phyloP scores from a whole-genome alignment of 1,139 yeast species.

The Schwanniomyces etchellsii region DNA sequence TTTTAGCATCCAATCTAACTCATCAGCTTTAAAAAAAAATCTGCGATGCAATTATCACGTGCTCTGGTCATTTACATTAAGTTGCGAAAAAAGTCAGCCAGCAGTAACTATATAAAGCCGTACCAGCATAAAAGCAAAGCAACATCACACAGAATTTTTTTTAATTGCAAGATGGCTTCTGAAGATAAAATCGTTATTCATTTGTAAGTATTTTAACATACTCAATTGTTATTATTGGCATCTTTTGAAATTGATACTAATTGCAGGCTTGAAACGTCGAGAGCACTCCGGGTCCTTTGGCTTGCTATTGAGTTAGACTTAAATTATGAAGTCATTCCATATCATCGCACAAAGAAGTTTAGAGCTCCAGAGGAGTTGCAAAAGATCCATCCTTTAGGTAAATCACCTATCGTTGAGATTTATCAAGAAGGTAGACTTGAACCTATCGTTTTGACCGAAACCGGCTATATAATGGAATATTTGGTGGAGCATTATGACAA shows the following conservation, averaged over 20 bases:
- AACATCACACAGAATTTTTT: too few relatives aligned
- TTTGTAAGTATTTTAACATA: slow-evolving; percentile 5
- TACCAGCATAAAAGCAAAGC: too few relatives aligned
- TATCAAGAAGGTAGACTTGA: slow-evolving; percentile 15
- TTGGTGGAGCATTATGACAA: slow-evolving; percentile 26
- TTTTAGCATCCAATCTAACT: too few relatives aligned
- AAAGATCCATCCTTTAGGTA: slow-evolving; percentile 35
- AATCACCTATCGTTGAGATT: slow-evolving; percentile 36
- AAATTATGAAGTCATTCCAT: slow-evolving; percentile 28
- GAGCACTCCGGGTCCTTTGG: slow-evolving; percentile 37
- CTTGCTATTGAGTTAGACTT: slow-evolving; percentile 32
- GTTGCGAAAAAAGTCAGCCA: background rate
- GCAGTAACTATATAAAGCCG: too few relatives aligned
- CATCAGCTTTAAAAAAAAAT: background rate
- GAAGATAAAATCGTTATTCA: slow-evolving; percentile 5
- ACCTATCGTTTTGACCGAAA: slow-evolving; percentile 25
- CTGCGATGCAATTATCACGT: slow-evolving; percentile 1
- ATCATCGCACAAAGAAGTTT: slow-evolving; percentile 19
- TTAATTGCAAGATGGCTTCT: too few relatives aligned
- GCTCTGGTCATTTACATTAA: background rate
- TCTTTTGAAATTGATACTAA: too few relatives aligned
- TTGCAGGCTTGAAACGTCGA: slow-evolving; percentile 30
- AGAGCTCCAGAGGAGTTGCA: slow-evolving; percentile 33
- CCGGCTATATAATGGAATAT: slow-evolving; percentile 32
- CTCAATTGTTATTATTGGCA: too few relatives aligned